Percentiles rank a stretch among this genome's conserved stretches.
Evolutionary conservation across 2,329 filamentous ascomycete species (phyloP).

Genomic region (Ascochyta rabiei): DNA sequence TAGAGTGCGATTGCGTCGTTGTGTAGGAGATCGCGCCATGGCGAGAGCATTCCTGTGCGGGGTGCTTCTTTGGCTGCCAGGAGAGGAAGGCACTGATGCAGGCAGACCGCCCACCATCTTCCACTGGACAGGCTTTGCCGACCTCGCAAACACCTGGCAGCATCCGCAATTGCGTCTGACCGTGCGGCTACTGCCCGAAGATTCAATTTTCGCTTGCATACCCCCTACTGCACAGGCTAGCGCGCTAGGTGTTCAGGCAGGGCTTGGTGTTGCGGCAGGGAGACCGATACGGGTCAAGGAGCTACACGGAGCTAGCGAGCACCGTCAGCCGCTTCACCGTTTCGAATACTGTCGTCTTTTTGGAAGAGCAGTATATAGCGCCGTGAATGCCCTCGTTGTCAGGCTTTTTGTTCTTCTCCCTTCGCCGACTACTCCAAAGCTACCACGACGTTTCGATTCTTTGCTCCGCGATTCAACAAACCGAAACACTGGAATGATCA

Average conservation of each 20-base stretch:
- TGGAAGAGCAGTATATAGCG: slow-evolving; percentile 31
- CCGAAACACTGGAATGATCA: slow-evolving; percentile 19
- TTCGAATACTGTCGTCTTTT: slow-evolving; percentile 25
- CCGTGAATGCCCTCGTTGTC: slow-evolving; percentile 21
- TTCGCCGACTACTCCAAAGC: slow-evolving; percentile 9
- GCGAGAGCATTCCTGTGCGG: slow-evolving; percentile 17
- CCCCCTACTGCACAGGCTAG: slow-evolving; percentile 18
- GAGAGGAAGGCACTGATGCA: slow-evolving; percentile 14
- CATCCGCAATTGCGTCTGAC: slow-evolving; percentile 15
- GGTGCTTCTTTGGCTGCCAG: slow-evolving; percentile 4
- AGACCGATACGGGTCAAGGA: slow-evolving; percentile 25
- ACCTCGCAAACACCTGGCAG: slow-evolving; percentile 6
- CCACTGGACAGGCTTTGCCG: slow-evolving; percentile 8
- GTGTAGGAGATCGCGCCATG: slow-evolving; percentile 15
- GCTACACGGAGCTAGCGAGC: slow-evolving; percentile 27
- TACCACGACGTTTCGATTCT: slow-evolving; percentile 13
- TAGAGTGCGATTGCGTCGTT: slow-evolving; percentile 13
- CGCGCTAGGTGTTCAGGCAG: slow-evolving; percentile 16
- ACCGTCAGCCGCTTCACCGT: slow-evolving; percentile 36
- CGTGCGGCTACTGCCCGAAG: slow-evolving; percentile 9
- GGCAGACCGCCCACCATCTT: slow-evolving; percentile 1
- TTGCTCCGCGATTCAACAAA: slow-evolving; percentile 8
- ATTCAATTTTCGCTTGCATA: slow-evolving; percentile 19
- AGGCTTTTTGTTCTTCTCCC: slow-evolving; percentile 27
- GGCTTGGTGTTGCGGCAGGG: slow-evolving; percentile 30